Base-by-base conservation (phyloP, 805 yeast genomes). In the Candida broadrunensis region DNA sequence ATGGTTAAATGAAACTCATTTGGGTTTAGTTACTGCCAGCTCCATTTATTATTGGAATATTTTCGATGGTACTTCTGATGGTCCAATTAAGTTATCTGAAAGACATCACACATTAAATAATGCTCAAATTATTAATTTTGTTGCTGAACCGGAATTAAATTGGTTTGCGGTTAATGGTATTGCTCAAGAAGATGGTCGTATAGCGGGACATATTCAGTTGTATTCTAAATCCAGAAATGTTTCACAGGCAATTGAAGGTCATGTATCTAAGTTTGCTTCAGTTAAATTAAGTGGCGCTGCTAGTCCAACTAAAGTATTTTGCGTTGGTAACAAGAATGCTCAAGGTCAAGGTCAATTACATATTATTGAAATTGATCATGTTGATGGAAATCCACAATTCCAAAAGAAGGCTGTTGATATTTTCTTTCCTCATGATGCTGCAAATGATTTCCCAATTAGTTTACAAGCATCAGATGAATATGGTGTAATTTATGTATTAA, bases 141-240 rank as follows among this genome's bases (percentile, higher is more conserved):
- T 84, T 31, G 82, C 89, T 46, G 95, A 88, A 59, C 77, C 79
- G 18, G 82, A 77, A 48, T 75, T 81, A 42, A 85, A 86, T 55
- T 93, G 99, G 99, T 84, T 88, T 63, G 97, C 97, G 17, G 78
- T 90, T 42, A 88, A 88, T 46, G 99, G 99, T 54, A 89, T 93
- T 56, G 83, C 95, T 25, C 97, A 89, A 66, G 96, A 88, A 59
- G 84, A 85, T 52, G 95, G 95, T 49, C 81, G 95, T 55, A 88
- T 93, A 51, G 97, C 88, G 25, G 99, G 99, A 60, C 95, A 88
- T 67, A 86, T 91, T 61, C 99, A 93, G 72, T 79, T 93, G 47
- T 93, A 72, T 67, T 85, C 96, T 45, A 85, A 84, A 61, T 80
- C 83, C 39, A 83, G 98, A 68, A 85, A 86, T 58, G 87, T 91